Base-by-base conservation (phyloP, 352 stramenopile species). In the Pythium guiyangense region DNA sequence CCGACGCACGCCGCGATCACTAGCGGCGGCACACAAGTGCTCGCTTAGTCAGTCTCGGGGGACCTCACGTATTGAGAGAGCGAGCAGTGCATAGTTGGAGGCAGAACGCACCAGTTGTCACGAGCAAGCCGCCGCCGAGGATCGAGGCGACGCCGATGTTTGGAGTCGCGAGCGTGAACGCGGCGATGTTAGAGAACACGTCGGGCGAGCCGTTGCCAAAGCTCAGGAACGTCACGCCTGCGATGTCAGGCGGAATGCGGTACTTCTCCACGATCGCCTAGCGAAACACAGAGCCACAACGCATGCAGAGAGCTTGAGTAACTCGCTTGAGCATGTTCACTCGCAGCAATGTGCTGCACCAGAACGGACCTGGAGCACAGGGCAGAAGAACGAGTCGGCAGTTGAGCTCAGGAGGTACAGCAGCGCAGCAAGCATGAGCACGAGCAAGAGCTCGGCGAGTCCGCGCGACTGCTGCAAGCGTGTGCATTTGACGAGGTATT, bases 311-410 rank as follows among this genome's bases (percentile, higher is more conserved):
- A 37, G 37, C 6, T 10, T 20, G 11, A n/a, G 37, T 43, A n/a
- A 4, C 34, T 20, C 9, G 11, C n/a, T 8, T 18, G 18, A 12
- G n/a, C 18, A 27, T 49, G 20, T 1, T n/a, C n/a, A n/a, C n/a
- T n/a, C n/a, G n/a, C n/a, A 56, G 29, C 22, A 4, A 54, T 20
- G n/a, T n/a, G n/a, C 49, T 11, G 20, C 46, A 10, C 18, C 39
- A 18, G 12, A 17, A 43, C 39, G 20, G 49, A 83, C 73, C 61
- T 93, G 84, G 11, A 91, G 61, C 42, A 84, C 70, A 0, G 83
- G 83, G 46, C 77, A 90, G 64, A 93, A 93, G 62, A 93, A 93
- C 57, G 82, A 71, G 62, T 93, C 83, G 49, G 83, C 83, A 3
- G 83, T 93, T 27, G 83, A 91, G 65, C 80, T 91, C 27, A 91